These are phyloP conservation scores for Bipolaris gigantea DNA, from an alignment of 2,329 filamentous ascomycete genomes.

Conservation along the genomic window DNA sequence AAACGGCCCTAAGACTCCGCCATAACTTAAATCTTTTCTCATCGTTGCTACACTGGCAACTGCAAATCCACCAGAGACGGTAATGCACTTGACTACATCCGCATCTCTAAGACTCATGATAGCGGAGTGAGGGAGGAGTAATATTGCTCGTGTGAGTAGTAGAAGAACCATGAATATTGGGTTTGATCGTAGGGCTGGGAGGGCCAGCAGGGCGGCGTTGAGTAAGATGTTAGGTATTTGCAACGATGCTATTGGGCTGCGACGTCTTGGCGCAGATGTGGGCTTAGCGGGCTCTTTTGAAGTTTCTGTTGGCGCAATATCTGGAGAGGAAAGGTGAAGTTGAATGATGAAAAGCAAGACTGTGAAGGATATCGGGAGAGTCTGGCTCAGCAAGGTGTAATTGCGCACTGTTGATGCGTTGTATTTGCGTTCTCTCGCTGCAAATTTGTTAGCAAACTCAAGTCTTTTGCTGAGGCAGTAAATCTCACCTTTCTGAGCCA, in stretches of 20 bases:
- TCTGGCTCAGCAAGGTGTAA: slow-evolving; percentile 35
- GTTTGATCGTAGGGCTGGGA: slow-evolving; percentile 20
- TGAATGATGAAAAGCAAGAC: slow-evolving; percentile 32
- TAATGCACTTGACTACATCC: slow-evolving; percentile 26
- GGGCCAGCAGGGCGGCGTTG: slow-evolving; percentile 27
- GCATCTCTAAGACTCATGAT: slow-evolving; percentile 17
- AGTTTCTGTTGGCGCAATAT: slow-evolving; percentile 3
- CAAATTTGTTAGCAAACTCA: neutral
- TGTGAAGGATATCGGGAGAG: slow-evolving; percentile 35
- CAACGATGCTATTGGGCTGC: slow-evolving; percentile 18
- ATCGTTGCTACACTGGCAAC: slow-evolving; percentile 27
- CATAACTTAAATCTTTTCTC: slow-evolving; percentile 14
- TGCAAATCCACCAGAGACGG: slow-evolving; percentile 30
- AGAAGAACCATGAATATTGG: slow-evolving; percentile 25
- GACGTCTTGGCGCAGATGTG: neutral
- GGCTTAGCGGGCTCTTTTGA: neutral
- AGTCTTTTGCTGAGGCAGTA: neutral
- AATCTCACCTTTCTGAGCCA: slow-evolving; percentile 28
- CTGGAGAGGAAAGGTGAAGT: slow-evolving; percentile 26
- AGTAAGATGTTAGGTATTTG: slow-evolving; percentile 33
- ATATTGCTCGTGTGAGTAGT: slow-evolving; percentile 22
- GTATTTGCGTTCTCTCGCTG: slow-evolving; percentile 21
- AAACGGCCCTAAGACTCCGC: slow-evolving; percentile 14
- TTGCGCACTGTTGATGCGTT: slow-evolving; percentile 16
- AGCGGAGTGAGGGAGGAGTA: slow-evolving; percentile 29